Base-by-base conservation (phyloP, 345 rosid species). In the Nephelium lappaceum region DNA sequence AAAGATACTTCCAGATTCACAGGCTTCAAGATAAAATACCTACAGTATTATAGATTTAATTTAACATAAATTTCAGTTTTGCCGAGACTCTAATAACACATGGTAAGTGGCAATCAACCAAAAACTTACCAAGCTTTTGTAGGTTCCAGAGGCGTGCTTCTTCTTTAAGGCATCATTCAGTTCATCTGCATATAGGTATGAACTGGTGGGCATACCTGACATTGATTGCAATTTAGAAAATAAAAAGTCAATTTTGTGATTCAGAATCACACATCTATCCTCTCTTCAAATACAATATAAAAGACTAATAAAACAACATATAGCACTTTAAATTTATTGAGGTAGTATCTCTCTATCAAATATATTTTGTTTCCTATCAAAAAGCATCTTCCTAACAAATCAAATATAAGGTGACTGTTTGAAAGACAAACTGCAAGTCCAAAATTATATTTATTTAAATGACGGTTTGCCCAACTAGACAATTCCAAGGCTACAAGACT, bases 11-110 rank as follows among this genome's bases (percentile, higher is more conserved):
- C 98, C 98, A 58, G 98, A 94, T 77, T 97, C 99, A 86, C 99
- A 97, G 79, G 99, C 98, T 91, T 97, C 99, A 3, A 97, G 97
- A 85, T 97, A 97, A 83, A 97, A 97, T 73, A 94, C 98, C 99
- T 97, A 76, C 81, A 85, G 36, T 77, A 81, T 82, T 61, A n/a
- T 49, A 67, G 18, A 74, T 31, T 43, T 8, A 75, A 18, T 21
- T 58, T 43, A 43, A 16, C 31, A 23, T n/a, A 76, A 69, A 24
- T 31, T n/a, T 5, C 58, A 79, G 67, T 66, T 74, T 62, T 39
- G 31, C 53, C 23, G 53, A 63, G 25, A 58, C 25, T 31, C 8
- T 71, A 24, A 42, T 18, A 42, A 8, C 60, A 15, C 1, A 23
- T 7, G 10, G 51, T 21, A 61, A 77, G 18, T 6, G 51, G 71